A percentile compares a stretch with the other conserved stretches of the same genome.
Conservation (phyloP, 129 eudicot genomes). For the Saposhnikovia divaricata region DNA sequence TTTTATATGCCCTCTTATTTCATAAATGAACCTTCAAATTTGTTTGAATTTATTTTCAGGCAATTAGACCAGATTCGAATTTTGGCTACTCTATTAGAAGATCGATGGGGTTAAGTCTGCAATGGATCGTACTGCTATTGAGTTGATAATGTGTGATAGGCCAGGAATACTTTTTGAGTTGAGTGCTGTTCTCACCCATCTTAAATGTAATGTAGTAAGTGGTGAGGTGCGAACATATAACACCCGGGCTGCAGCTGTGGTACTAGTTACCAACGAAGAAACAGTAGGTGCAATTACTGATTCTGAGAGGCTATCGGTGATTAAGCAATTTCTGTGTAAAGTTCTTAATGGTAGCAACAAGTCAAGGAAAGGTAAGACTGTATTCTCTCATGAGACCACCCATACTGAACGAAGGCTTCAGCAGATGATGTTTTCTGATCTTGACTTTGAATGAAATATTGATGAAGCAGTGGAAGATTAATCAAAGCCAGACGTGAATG, state of each 20-base stretch:
- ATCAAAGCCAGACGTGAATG: too few species aligned
- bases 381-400: too few species aligned
- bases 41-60: slow-evolving; percentile 31
- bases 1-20: neutral
- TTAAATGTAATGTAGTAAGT: slow-evolving; percentile 84
- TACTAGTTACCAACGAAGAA: slow-evolving; percentile 57
- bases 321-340: too few species aligned
- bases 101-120: slow-evolving; percentile 62
- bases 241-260: slow-evolving; percentile 85
- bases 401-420: too few species aligned
- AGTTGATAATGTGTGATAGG: slow-evolving; percentile 78
- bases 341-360: too few species aligned
- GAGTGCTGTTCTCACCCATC: slow-evolving; percentile 83
- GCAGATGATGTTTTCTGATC: too few species aligned
- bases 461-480: too few species aligned
- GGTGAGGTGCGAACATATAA: slow-evolving; percentile 98
- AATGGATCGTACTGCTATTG: slow-evolving; percentile 71
- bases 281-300: too few species aligned
- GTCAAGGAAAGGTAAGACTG: too few species aligned
- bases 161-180: slow-evolving; percentile 88
- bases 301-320: too few species aligned
- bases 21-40: neutral
- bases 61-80: slow-evolving; percentile 75
- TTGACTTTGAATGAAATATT: too few species aligned
- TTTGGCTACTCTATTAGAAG: slow-evolving; percentile 59